A percentile compares a stretch with the other conserved stretches of the same genome.
Conservation (phyloP, 192 early-diverging fungal genomes). For the Paraglomus occultum region DNA sequence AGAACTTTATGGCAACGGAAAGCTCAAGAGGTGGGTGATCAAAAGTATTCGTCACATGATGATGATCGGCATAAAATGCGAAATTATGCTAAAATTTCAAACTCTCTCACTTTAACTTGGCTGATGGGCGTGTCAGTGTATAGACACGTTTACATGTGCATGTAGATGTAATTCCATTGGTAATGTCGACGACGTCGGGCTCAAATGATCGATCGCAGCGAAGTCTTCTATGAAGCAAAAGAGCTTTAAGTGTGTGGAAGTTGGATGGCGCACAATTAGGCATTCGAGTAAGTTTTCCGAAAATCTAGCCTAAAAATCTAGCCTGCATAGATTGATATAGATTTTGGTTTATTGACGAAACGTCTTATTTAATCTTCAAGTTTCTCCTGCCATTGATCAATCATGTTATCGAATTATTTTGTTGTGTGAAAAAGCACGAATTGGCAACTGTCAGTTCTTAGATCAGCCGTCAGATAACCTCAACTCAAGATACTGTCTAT, state of each 20-base stretch:
- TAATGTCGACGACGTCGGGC: slow-evolving; percentile 32
- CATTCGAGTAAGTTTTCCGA: slow-evolving; percentile 49
- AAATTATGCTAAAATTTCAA: no score
- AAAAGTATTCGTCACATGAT: no score
- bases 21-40: no score
- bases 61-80: no score
- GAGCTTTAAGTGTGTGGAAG: slow-evolving; percentile 47
- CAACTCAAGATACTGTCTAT: slow-evolving; percentile 41
- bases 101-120: no score
- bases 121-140: no score
- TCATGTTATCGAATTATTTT: slow-evolving; percentile 39
- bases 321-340: no score
- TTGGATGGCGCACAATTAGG: slow-evolving; percentile 53
- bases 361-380: slow-evolving; percentile 28
- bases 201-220: slow-evolving; percentile 27
- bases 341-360: no score
- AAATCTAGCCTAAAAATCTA: no score
- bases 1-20: no score
- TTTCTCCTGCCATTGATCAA: slow-evolving; percentile 42
- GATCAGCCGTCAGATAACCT: slow-evolving; percentile 36
- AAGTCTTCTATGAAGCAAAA: slow-evolving; percentile 43
- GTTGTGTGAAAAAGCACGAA: slow-evolving; percentile 46
- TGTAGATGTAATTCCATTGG: slow-evolving; percentile 30
- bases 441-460: slow-evolving; percentile 52
- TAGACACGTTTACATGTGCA: no score